A percentile compares a stretch with the other conserved stretches of the same genome.
Conservation (phyloP, 2,329 filamentous ascomycete species). For the Xylaria hypoxylon region DNA sequence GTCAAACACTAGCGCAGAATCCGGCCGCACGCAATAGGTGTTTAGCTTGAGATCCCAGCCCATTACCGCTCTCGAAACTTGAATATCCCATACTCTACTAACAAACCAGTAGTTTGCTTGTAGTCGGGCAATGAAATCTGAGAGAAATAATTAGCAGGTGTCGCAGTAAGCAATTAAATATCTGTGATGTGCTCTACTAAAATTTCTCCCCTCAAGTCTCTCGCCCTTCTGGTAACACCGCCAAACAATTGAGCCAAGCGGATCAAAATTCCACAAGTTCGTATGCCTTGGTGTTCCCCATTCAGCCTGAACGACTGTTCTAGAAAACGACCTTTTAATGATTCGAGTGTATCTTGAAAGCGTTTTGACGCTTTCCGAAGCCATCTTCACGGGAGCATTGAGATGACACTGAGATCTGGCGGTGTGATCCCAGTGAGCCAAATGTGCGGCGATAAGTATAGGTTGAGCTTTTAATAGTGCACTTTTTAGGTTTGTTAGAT, state of each 20-base stretch:
- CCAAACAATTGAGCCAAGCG: conserved; percentile 18
- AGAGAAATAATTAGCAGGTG: not conserved
- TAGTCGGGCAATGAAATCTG: not conserved
- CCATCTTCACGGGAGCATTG: not conserved
- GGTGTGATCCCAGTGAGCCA: not conserved
- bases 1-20: not conserved
- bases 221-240: not conserved
- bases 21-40: not conserved
- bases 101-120: conserved; percentile 23
- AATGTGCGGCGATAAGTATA: not conserved
- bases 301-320: not conserved
- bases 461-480: conserved; percentile 13
- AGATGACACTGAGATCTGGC: not conserved
- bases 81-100: conserved; percentile 13
- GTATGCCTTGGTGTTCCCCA: not conserved
- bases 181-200: not conserved
- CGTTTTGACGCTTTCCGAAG: not conserved
- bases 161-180: not conserved
- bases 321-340: not conserved
- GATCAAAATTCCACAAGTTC: conserved; percentile 10
- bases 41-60: conserved; percentile 20
- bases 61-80: conserved; percentile 9
- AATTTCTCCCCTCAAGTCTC: not conserved
- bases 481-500: not conserved
- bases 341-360: not conserved